Conservation (phyloP, 345 rosid species). For the Aquilaria yunnanensis region DNA sequence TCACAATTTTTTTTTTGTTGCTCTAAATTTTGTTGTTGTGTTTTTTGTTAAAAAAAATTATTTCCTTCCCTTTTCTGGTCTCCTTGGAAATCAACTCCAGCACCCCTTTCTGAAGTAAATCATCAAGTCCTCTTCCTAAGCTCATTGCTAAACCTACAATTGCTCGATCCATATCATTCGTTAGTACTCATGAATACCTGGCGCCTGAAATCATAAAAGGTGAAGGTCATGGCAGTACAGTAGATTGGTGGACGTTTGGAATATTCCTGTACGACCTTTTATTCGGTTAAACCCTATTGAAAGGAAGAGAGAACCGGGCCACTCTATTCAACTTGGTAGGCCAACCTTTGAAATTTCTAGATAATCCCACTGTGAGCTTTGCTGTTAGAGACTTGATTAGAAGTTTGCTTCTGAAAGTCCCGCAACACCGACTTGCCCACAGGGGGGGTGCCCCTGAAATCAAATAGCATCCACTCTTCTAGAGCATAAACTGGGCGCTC, state of each 20-base stretch:
- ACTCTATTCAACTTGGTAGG: constrained; percentile 72
- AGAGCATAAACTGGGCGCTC: constrained; percentile 77
- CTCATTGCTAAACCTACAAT: constrained; percentile 81
- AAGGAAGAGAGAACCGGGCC: constrained; percentile 58
- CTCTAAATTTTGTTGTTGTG: too few species aligned
- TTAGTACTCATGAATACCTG: constrained; percentile 83
- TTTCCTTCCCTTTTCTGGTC: too few species aligned
- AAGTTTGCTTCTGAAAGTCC: constrained; percentile 77
- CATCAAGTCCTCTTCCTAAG: constrained; percentile 65
- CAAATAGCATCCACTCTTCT: constrained; percentile 80
- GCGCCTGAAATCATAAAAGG: constrained; percentile 88
- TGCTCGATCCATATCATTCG: constrained; percentile 84
- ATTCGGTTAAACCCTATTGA: constrained; percentile 78
- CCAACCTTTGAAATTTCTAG: constrained; percentile 66
- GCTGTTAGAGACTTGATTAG: constrained; percentile 74
- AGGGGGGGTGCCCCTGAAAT: constrained; percentile 81
- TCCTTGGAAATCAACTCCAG: too few species aligned
- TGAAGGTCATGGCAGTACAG: constrained; percentile 88
- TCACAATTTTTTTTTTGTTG: too few species aligned
- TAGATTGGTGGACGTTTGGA: constrained; percentile 95
- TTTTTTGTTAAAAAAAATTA: too few species aligned
- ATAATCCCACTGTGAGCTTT: constrained; percentile 62
- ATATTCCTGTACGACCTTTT: constrained; percentile 76
- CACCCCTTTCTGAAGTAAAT: constrained; percentile 17
- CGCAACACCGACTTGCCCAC: constrained; percentile 65